phyloP scores from a whole-genome alignment of 306 rosid genomes.

The Comarum palustre region DNA sequence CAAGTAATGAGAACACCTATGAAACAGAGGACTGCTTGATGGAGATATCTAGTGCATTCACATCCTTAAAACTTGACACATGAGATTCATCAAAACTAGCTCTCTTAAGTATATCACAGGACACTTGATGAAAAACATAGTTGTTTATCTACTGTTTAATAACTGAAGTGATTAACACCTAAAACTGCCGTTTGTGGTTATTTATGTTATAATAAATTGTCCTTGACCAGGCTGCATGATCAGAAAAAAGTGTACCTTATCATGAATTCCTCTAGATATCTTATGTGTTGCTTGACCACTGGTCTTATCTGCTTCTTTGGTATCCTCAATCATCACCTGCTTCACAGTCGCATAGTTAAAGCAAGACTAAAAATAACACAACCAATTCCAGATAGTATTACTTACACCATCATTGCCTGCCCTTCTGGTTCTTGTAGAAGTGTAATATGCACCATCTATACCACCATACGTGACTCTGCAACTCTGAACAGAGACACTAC shows the following conservation, averaged over 20 bases:
- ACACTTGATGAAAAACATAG: neutral
- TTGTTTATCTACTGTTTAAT: neutral
- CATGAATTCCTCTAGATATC: slow-evolving; percentile 75
- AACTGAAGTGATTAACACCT: neutral
- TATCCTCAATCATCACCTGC: slow-evolving; percentile 68
- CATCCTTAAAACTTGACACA: neutral
- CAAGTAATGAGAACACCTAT: neutral
- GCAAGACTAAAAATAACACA: neutral
- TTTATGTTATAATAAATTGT: neutral
- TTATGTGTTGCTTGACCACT: slow-evolving; percentile 73
- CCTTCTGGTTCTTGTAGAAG: slow-evolving; percentile 59
- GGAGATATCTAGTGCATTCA: neutral
- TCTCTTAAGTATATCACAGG: neutral
- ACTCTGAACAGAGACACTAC: slow-evolving; percentile 38
- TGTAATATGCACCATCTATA: slow-evolving; percentile 76
- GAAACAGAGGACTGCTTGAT: neutral
- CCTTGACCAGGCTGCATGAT: neutral
- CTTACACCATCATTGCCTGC: slow-evolving; percentile 68
- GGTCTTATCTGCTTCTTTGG: slow-evolving; percentile 74
- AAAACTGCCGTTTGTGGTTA: neutral
- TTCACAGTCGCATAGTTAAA: slow-evolving; percentile 22
- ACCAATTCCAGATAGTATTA: slow-evolving; percentile 3
- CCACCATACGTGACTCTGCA: slow-evolving; percentile 83
- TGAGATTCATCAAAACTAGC: neutral
- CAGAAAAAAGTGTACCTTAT: slow-evolving; percentile 53